Evolutionary conservation across 495 filamentous ascomycete genomes (phyloP).

Genomic region (Trypethelium eluteriae): DNA sequence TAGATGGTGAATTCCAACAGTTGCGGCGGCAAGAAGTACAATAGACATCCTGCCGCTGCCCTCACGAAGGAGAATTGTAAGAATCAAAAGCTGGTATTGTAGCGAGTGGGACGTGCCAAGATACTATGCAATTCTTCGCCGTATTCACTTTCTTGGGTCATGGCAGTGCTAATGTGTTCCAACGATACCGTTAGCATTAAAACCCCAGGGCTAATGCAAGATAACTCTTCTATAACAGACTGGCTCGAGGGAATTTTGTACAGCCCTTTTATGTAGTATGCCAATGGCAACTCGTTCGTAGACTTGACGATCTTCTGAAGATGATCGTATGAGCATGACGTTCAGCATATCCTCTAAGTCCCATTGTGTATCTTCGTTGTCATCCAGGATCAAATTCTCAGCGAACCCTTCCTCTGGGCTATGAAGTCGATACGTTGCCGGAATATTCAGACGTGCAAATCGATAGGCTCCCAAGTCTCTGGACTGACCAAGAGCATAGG

Average conservation of each 20-base stretch:
- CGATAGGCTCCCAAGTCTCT: neutral
- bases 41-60: no score
- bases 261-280: neutral
- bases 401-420: neutral
- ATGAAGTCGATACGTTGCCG: neutral
- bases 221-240: neutral
- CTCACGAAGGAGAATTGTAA: no score
- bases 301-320: neutral
- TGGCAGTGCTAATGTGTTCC: no score
- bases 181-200: no score
- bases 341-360: neutral
- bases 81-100: no score
- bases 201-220: neutral
- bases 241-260: neutral
- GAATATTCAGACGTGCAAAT: neutral
- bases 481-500: neutral
- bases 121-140: no score
- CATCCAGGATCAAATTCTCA: neutral
- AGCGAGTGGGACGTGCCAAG: no score
- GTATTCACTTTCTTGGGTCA: no score
- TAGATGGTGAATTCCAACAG: no score
- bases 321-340: constrained; percentile 1
- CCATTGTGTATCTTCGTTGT: neutral
- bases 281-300: neutral
- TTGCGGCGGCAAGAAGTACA: no score